Base-by-base conservation (phyloP, 2,329 filamentous ascomycete genomes). In the Fusarium ambrosium region DNA sequence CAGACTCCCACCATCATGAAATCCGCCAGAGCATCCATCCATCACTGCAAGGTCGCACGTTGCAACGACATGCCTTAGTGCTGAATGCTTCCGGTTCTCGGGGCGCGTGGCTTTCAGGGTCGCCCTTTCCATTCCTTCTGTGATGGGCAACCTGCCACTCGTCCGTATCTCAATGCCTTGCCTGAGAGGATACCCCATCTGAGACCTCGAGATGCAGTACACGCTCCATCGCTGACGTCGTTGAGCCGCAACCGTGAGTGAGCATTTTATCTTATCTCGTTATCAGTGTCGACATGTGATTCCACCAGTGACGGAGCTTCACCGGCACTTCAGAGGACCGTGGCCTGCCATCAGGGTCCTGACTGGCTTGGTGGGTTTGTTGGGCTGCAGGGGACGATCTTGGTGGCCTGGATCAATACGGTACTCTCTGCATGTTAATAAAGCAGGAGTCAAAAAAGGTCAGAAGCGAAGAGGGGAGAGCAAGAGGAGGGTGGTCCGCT, bases 1-100 rank as follows among this genome's bases (percentile, higher is more conserved):
- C 73, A 71, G 73, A 74, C 73, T 73, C 71, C 65, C 68, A 72
- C 73, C 68, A 74, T 63, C 34, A 72, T 69, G 62, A 66, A 63
- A 48, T 43, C 29, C 27, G 51, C 64, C 62, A 64, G 56, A 66
- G 48, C 64, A n/a, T 68, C 34, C 34, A 64, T 43, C n/a, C 32
- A 34, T 34, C 32, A 56, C 66, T 48, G 71, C 66, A 66, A 64
- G 56, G 72, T 68, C 63, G 64, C 70, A 75, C 69, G 72, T 74
- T 75, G 66, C 61, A 70, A 62, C 62, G 53, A 62, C 27, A 34
- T 68, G 67, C 73, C 64, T 62, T 78, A 78, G 77, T 68, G 69
- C 69, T 71, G 43, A 56, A 71, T 51, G 59, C 58, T 67, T 70
- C 77, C 68, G 70, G 71, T 72, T 43, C 58, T 78, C 69, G 73